phyloP scores from a whole-genome alignment of 495 filamentous ascomycete species.

The Tuber aestivum region DNA sequence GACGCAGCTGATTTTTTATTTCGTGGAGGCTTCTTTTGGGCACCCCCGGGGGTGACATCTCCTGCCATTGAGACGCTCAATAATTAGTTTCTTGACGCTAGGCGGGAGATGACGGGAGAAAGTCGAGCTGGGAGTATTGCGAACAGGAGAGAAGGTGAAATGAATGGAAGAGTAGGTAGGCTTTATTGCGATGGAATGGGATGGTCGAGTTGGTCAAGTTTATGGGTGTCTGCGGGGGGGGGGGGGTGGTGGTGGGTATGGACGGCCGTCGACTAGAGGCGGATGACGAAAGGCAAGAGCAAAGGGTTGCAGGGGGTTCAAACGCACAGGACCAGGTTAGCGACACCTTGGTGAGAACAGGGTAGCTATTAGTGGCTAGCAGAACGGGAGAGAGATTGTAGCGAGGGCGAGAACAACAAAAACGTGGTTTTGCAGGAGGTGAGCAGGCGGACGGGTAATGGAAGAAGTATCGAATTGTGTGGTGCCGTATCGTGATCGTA shows the following conservation, averaged over 20 bases:
- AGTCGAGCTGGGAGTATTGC: conserved; percentile 4
- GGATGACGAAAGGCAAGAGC: background rate
- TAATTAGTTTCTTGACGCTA: conserved; percentile 6
- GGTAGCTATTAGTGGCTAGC: background rate
- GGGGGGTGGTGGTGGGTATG: background rate
- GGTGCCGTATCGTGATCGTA: background rate
- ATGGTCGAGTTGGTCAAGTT: background rate
- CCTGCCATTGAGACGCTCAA: conserved; percentile 28
- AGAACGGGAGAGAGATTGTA: background rate
- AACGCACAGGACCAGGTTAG: background rate
- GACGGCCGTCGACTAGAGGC: background rate
- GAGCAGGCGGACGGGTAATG: background rate
- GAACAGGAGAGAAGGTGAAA: conserved; percentile 3
- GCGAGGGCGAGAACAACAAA: background rate
- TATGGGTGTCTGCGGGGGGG: background rate
- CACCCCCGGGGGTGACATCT: conserved; percentile 17
- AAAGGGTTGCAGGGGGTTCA: background rate
- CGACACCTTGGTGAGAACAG: background rate
- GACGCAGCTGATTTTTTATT: conserved; percentile 28
- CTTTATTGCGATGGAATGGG: background rate
- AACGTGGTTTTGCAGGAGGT: conserved; percentile 3
- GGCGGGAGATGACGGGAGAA: conserved; percentile 1
- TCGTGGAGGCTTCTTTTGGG: conserved; percentile 25
- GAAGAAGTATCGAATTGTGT: background rate
- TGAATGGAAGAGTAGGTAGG: background rate